These are phyloP conservation scores for Nidularia pulvinata DNA, from an alignment of 768 basidiomycete genomes.

Conservation along the genomic window DNA sequence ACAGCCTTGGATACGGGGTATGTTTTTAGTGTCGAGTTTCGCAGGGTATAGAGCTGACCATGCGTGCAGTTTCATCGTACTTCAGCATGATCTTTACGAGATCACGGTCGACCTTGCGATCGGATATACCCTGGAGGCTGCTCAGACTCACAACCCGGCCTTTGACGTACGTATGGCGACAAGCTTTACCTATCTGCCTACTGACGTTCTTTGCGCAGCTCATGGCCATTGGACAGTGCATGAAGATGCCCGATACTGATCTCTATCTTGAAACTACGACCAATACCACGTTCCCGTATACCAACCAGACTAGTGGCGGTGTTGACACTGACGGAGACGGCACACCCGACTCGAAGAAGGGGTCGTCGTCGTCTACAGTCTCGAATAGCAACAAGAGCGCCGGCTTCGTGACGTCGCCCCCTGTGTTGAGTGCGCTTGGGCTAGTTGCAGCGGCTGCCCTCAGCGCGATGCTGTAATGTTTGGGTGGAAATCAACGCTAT, in stretches of 20 bases:
- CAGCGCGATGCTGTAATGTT: background rate
- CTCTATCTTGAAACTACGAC: constrained; percentile 84
- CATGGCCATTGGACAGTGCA: constrained; percentile 80
- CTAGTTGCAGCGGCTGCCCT: background rate
- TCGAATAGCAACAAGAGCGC: background rate
- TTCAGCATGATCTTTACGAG: constrained; percentile 85
- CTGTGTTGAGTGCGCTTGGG: background rate
- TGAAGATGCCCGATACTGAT: constrained; percentile 57
- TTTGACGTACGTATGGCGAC: constrained; percentile 50
- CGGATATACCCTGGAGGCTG: constrained; percentile 83
- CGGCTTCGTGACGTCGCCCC: background rate
- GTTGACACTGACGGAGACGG: constrained; percentile 39
- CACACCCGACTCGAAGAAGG: constrained; percentile 25
- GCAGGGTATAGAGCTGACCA: constrained; percentile 2
- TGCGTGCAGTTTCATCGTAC: constrained; percentile 71
- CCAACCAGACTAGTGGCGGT: constrained; percentile 35
- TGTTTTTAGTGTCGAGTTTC: constrained; percentile 8
- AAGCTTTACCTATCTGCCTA: background rate
- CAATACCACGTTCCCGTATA: constrained; percentile 66
- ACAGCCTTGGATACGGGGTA: constrained; percentile 60
- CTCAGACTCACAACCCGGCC: constrained; percentile 60
- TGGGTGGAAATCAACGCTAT: too few relatives aligned
- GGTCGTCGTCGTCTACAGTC: constrained; percentile 2
- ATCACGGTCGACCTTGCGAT: constrained; percentile 90
- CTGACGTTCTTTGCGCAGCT: constrained; percentile 33